Evolutionary conservation across 2,329 filamentous ascomycete species (phyloP), one percentile per base, ranked within the genome.

Genomic region (Chaetomium globosum): DNA sequence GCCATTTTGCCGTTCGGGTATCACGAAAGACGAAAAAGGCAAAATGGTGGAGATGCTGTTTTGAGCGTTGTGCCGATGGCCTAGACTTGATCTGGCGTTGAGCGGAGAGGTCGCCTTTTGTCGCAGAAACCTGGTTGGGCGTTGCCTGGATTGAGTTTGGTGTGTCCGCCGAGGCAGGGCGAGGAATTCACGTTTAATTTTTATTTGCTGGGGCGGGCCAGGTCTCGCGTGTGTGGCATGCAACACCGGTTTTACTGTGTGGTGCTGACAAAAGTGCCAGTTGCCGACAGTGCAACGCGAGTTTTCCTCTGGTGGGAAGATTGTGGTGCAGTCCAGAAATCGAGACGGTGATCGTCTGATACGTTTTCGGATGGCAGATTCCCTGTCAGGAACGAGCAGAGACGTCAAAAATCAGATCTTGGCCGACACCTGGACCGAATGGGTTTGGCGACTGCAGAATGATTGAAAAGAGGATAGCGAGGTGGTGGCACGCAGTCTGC

Each of bases 81-180:
- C 84, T 87, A 86, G 85, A 85, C 84, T 86, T 80, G 81, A 86
- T 87, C 83, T 85, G 84, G 84, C 79, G 80, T 80, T 79, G 80
- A 80, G 80, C 80, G 82, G 80, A 81, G 80, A 80, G 76, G 72
- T 74, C 73, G 79, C 75, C 77, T 78, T 78, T 78, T 79, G 80
- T 84, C 78, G 81, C 81, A 81, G 80, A 82, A 81, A 81, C 80
- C 80, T 82, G 82, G 82, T 83, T 83, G 80, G 81, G 79, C 74
- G 74, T 73, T 77, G 77, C 67, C 79, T 81, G 76, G 75, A 80
- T 81, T 73, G 78, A 81, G 79, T 78, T 77, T 81, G 80, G 80
- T 78, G 76, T 76, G 74, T 74, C 72, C 73, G 67, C 74, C 75
- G 80, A 82, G 79, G 77, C 79, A 81, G 81, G 81, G 77, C 77